phyloP scores from a whole-genome alignment of 2,329 filamentous ascomycete species.

The Pseudogymnoascus sp. region DNA sequence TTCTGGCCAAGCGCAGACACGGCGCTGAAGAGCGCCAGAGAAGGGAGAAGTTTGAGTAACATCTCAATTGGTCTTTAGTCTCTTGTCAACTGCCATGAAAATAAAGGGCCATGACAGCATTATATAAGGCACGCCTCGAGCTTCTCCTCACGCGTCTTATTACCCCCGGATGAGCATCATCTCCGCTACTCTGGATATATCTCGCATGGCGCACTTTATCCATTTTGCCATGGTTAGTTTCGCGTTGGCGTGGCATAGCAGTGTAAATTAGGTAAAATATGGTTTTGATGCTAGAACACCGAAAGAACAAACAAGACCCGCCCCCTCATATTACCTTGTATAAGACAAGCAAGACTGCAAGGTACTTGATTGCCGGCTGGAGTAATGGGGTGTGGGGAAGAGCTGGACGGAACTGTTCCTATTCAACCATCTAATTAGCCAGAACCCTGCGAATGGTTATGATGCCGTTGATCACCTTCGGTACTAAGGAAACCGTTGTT shows the following conservation, averaged over 20 bases:
- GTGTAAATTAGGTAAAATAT: constrained; percentile 1
- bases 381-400: neutral
- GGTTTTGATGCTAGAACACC: neutral
- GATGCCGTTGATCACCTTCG: neutral
- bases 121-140: constrained; percentile 11
- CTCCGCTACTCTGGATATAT: constrained; percentile 7
- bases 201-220: neutral
- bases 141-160: constrained; percentile 1
- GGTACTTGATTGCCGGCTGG: neutral
- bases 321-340: neutral
- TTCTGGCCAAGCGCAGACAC: constrained; percentile 39
- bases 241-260: neutral
- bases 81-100: neutral
- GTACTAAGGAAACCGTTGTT: neutral
- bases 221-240: neutral
- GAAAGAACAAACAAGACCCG: neutral
- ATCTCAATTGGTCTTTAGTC: constrained; percentile 13
- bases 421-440: constrained; percentile 5
- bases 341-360: neutral
- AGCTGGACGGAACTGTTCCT: neutral
- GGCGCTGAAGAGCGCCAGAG: constrained; percentile 19
- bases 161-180: neutral
- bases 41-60: constrained; percentile 12
- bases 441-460: neutral
- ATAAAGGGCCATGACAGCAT: constrained; percentile 13